phyloP scores from a whole-genome alignment of 2,329 filamentous ascomycete species.

The Cryoendolithus antarcticus region DNA sequence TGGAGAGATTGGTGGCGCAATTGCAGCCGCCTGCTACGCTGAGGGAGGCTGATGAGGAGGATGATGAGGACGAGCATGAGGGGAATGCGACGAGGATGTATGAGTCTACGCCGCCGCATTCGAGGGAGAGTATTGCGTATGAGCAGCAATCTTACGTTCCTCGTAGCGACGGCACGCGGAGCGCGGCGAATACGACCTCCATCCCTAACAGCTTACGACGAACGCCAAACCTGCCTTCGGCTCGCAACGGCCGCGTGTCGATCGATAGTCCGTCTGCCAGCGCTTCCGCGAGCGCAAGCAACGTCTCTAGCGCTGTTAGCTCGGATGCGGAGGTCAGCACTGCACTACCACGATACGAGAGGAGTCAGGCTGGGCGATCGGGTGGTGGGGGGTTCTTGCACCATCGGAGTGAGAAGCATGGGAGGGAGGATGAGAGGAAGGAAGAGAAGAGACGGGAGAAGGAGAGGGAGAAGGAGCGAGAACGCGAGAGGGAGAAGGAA shows the following conservation, averaged over 20 bases:
- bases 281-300: slow-evolving; percentile 17
- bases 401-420: no score
- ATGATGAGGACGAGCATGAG: slow-evolving; percentile 8
- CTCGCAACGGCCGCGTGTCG: slow-evolving; percentile 1
- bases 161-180: no score
- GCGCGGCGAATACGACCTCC: slow-evolving; percentile 1
- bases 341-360: slow-evolving; percentile 22
- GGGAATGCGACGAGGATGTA: slow-evolving; percentile 3
- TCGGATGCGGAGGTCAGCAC: slow-evolving; percentile 24
- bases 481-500: no score
- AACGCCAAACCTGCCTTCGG: slow-evolving; percentile 1
- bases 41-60: slow-evolving; percentile 10
- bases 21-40: background rate
- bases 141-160: no score
- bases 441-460: no score
- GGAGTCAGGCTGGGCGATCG: no score
- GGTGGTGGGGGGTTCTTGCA: no score
- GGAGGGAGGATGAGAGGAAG: no score
- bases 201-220: slow-evolving; percentile 11
- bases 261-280: slow-evolving; percentile 8
- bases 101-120: slow-evolving; percentile 6
- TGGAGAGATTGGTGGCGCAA: background rate
- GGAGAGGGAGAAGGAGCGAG: no score
- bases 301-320: slow-evolving; percentile 19
- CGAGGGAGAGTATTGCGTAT: background rate